Evolutionary conservation across 2,329 filamentous ascomycete species (phyloP).

Genomic region (Sporothrix euskadiensis): DNA sequence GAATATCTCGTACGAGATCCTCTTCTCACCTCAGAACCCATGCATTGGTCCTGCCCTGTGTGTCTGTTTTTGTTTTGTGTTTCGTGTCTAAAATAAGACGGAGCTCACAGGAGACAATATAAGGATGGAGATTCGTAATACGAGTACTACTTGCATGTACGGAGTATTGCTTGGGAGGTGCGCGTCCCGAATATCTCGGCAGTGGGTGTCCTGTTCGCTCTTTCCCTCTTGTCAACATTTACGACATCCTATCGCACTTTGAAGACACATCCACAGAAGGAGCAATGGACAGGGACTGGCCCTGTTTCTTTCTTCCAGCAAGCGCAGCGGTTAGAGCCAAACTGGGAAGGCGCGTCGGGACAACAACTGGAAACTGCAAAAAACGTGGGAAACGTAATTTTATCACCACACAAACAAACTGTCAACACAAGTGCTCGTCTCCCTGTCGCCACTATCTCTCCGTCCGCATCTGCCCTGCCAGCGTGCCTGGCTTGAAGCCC

Average conservation of each 20-base stretch:
- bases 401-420: not conserved
- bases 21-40: not conserved
- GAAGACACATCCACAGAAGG: not conserved
- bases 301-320: slow-evolving; percentile 7
- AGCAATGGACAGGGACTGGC: not conserved
- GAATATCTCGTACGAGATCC: slow-evolving; percentile 12
- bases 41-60: not conserved
- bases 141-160: not conserved
- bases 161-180: not conserved
- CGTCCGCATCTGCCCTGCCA: not conserved
- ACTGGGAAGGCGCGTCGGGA: slow-evolving; percentile 2
- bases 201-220: not conserved
- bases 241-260: not conserved
- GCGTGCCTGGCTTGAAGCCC: not conserved
- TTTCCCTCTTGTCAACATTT: not conserved
- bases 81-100: slow-evolving; percentile 1
- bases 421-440: not conserved
- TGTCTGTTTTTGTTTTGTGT: not conserved
- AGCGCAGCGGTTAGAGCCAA: not conserved
- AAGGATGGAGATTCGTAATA: not conserved
- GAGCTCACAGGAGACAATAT: not conserved
- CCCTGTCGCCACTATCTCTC: not conserved
- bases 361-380: not conserved
- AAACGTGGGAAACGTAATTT: not conserved
- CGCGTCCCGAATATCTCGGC: not conserved